phyloP scores from a whole-genome alignment of 441 rosid genomes.

The Geranium incanum region DNA sequence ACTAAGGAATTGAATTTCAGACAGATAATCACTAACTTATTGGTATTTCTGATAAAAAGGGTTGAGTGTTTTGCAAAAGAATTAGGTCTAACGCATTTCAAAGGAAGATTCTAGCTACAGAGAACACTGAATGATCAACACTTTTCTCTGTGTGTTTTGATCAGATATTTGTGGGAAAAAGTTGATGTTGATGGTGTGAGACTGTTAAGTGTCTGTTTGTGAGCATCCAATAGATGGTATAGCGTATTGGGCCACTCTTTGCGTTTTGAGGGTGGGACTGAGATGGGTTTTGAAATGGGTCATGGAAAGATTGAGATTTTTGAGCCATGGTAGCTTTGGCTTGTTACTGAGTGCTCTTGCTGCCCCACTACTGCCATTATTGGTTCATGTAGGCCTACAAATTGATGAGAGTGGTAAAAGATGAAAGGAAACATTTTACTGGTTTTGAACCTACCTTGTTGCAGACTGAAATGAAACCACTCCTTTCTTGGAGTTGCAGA shows the following conservation, averaged over 20 bases:
- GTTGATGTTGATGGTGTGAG: background rate
- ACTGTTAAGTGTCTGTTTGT: background rate
- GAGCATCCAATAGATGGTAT: background rate
- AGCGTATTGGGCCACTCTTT: background rate
- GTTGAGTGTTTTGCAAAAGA: background rate
- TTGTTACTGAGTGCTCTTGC: background rate
- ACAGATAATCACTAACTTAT: conserved; percentile 4
- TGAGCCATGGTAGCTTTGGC: background rate
- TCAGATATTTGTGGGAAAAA: background rate
- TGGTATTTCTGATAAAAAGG: conserved; percentile 1
- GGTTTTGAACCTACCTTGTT: background rate
- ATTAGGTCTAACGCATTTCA: background rate
- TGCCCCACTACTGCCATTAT: background rate
- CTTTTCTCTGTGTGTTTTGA: background rate
- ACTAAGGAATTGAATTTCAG: background rate
- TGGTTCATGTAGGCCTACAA: background rate
- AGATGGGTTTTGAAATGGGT: background rate
- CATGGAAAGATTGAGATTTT: background rate
- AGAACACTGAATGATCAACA: background rate
- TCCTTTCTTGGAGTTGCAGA: background rate
- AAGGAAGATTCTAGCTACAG: background rate
- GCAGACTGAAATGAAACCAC: background rate
- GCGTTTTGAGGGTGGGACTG: background rate
- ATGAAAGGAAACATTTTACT: background rate
- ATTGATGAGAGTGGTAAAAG: background rate